These are phyloP conservation scores for Sistotremastrum niveocremeum DNA, from an alignment of 768 basidiomycete genomes.

Conservation along the genomic window DNA sequence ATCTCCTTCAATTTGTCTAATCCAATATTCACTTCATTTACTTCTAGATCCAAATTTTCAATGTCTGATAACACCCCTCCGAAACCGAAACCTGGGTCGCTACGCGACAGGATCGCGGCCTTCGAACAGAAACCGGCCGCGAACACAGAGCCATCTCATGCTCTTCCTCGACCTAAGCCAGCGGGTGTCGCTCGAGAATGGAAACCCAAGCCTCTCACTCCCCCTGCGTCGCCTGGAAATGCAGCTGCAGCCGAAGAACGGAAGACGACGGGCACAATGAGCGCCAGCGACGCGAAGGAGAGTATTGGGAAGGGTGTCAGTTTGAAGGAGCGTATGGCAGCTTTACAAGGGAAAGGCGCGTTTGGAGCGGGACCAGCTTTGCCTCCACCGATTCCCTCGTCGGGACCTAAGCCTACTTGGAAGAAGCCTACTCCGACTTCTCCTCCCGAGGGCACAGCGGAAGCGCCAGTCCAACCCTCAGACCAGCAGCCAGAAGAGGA, in stretches of 20 bases:
- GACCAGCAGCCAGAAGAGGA: constrained; percentile 23
- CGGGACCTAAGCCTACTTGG: constrained; percentile 67
- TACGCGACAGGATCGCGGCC: constrained; percentile 80
- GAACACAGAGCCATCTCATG: constrained; percentile 28
- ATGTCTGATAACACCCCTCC: constrained; percentile 54
- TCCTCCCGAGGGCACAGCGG: constrained; percentile 17
- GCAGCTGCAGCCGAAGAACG: constrained; percentile 11
- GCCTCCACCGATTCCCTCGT: constrained; percentile 42
- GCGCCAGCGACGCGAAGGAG: constrained; percentile 77
- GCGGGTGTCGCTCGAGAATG: constrained; percentile 38
- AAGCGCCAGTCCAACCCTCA: constrained; percentile 5
- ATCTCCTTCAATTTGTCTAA: too few species aligned
- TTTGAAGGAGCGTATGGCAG: constrained; percentile 91
- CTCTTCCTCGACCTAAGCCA: constrained; percentile 50
- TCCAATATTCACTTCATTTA: too few species aligned
- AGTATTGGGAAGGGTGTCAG: constrained; percentile 71
- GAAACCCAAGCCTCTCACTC: constrained; percentile 53
- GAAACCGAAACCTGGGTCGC: constrained; percentile 59
- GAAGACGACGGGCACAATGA: constrained; percentile 40
- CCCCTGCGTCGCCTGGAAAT: constrained; percentile 25
- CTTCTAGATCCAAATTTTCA: background rate
- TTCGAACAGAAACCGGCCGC: constrained; percentile 56
- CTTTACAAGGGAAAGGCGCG: constrained; percentile 70
- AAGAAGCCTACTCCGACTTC: constrained; percentile 51
- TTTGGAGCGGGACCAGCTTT: constrained; percentile 45